A percentile compares a stretch with the other conserved stretches of the same genome.
phyloP scores from a whole-genome alignment of 2,329 filamentous ascomycete genomes.

The Pseudogymnoascus destructans region DNA sequence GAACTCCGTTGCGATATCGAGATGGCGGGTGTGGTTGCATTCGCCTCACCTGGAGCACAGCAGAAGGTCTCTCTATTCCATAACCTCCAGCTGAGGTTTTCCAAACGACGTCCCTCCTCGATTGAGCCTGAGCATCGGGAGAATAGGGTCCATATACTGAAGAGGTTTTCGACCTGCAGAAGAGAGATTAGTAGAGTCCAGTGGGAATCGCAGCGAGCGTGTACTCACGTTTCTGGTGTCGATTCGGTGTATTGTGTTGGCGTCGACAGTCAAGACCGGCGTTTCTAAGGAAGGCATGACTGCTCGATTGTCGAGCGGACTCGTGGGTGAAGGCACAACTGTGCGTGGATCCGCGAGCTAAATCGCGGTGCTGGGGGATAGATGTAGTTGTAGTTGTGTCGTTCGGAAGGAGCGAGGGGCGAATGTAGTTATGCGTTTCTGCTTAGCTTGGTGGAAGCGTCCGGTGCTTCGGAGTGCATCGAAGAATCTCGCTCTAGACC shows the following conservation, averaged over 20 bases:
- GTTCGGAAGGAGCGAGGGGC: background rate
- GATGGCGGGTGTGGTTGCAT: slow-evolving; percentile 31
- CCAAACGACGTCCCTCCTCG: slow-evolving; percentile 80
- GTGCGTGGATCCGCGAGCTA: background rate
- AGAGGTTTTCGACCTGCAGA: slow-evolving; percentile 60
- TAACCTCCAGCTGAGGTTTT: slow-evolving; percentile 90
- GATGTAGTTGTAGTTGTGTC: background rate
- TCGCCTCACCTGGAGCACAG: slow-evolving; percentile 50
- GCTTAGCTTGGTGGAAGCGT: background rate
- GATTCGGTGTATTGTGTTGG: slow-evolving; percentile 84
- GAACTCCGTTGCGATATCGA: slow-evolving; percentile 24
- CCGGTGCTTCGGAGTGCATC: background rate
- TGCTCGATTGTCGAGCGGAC: slow-evolving; percentile 20
- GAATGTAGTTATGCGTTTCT: background rate
- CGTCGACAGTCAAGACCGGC: slow-evolving; percentile 82
- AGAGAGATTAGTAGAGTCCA: background rate
- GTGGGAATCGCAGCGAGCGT: background rate
- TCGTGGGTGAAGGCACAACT: background rate
- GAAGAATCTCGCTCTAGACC: background rate
- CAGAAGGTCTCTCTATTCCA: slow-evolving; percentile 93
- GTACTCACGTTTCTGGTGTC: slow-evolving; percentile 62
- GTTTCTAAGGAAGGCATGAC: slow-evolving; percentile 75
- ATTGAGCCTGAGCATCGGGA: slow-evolving; percentile 88
- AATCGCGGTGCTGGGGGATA: background rate
- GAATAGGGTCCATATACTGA: slow-evolving; percentile 96